phyloP scores from a whole-genome alignment of 2,329 filamentous ascomycete species.

The Hypomyces rosellus region DNA sequence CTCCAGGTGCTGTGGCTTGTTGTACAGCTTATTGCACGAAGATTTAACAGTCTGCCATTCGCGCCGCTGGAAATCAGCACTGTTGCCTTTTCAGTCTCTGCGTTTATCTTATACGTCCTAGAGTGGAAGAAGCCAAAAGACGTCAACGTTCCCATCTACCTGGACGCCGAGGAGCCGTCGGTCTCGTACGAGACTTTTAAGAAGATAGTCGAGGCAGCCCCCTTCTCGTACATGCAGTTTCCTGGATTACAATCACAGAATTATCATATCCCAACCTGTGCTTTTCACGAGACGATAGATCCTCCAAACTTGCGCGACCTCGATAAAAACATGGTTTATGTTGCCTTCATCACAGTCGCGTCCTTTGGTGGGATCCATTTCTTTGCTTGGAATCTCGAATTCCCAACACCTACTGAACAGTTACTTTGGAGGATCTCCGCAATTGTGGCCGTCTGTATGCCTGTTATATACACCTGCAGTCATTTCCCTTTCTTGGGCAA shows the following conservation, averaged over 20 bases:
- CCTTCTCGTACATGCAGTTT: background rate
- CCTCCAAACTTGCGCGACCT: too few relatives aligned
- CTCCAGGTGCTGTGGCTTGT: background rate
- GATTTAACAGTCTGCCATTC: background rate
- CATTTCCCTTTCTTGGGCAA: background rate
- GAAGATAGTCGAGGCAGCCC: background rate
- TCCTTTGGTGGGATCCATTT: background rate
- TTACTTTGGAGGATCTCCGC: background rate
- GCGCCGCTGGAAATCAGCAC: background rate
- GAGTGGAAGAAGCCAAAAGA: constrained; percentile 1
- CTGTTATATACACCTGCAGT: background rate
- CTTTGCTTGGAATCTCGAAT: background rate
- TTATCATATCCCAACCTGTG: background rate
- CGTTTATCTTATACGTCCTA: background rate
- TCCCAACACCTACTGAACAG: background rate
- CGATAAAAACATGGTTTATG: background rate
- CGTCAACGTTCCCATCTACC: background rate
- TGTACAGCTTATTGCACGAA: background rate
- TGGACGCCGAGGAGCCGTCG: background rate
- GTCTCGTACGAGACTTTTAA: background rate
- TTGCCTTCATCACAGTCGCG: background rate
- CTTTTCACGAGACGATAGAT: background rate
- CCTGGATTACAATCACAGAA: background rate
- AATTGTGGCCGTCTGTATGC: background rate
- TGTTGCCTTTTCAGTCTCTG: background rate